A percentile compares a stretch with the other conserved stretches of the same genome.
These are phyloP conservation scores for Pseudocercospora fuligena DNA, from an alignment of 2,329 filamentous ascomycete genomes.

Conservation along the genomic window DNA sequence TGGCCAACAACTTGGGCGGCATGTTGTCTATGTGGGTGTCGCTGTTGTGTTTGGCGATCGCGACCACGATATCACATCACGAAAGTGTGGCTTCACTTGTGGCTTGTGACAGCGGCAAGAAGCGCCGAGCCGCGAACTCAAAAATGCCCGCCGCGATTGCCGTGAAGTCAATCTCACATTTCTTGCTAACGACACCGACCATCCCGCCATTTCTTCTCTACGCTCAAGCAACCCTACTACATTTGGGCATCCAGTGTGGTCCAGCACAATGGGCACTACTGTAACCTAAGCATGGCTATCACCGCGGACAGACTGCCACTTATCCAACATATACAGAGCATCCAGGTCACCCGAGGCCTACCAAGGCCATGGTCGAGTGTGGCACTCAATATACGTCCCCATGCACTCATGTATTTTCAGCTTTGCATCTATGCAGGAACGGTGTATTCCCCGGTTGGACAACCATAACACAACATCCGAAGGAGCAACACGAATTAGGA, in stretches of 20 bases:
- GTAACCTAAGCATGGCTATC: neutral
- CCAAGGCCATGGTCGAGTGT: neutral
- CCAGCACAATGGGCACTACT: neutral
- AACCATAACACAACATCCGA: neutral
- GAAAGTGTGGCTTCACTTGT: neutral
- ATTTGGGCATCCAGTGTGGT: too few relatives aligned
- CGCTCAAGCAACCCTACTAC: neutral
- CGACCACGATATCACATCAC: neutral
- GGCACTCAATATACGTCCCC: neutral
- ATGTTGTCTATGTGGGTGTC: slow-evolving; percentile 22
- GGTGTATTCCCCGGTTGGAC: neutral
- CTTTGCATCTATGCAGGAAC: neutral
- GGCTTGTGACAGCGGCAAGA: slow-evolving; percentile 2
- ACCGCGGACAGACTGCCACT: neutral
- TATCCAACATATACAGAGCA: neutral
- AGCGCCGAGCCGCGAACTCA: neutral
- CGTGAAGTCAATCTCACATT: neutral
- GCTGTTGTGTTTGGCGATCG: neutral
- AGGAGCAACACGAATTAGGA: neutral
- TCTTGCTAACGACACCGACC: neutral
- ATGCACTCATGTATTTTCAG: neutral
- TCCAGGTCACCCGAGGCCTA: neutral
- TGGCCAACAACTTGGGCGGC: slow-evolving; percentile 41
- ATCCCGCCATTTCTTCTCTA: neutral
- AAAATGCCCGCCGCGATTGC: neutral